A percentile compares a stretch with the other conserved stretches of the same genome.
phyloP scores from a whole-genome alignment of 306 rosid species.

The Dalbergia oliveri region DNA sequence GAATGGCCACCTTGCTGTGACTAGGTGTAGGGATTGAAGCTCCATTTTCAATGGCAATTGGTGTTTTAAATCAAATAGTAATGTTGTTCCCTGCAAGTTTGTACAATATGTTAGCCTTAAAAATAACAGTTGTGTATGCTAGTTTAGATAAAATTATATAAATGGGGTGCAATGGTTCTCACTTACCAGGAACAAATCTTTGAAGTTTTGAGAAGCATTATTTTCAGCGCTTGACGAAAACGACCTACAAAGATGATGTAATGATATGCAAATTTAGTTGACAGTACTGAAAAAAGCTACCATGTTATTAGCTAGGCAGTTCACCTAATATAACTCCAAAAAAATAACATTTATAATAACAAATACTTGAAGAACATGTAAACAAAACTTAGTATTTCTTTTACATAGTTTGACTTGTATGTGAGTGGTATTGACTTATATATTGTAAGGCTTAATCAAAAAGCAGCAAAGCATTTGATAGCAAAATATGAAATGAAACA shows the following conservation, averaged over 20 bases:
- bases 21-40: background rate
- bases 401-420: background rate
- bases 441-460: background rate
- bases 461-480: background rate
- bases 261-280: constrained; percentile 35
- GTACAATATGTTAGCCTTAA: constrained; percentile 38
- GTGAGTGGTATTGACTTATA: background rate
- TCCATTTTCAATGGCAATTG: constrained; percentile 56
- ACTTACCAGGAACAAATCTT: constrained; percentile 55
- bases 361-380: background rate
- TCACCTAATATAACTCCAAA: constrained; percentile 32
- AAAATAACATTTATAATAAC: background rate
- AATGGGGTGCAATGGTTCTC: constrained; percentile 1
- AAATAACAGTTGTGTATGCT: background rate
- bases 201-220: constrained; percentile 69
- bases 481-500: background rate
- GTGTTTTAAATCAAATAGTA: constrained; percentile 61
- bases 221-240: constrained; percentile 56
- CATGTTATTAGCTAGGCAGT: constrained; percentile 16
- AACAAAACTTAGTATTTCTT: background rate
- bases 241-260: constrained; percentile 59
- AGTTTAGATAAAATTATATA: background rate
- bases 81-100: constrained; percentile 65
- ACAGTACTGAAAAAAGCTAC: constrained; percentile 13
- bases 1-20: constrained; percentile 85